Conservation (phyloP, 1,284 basidiomycete species). For the Cutaneotrichosporon daszewskae region DNA sequence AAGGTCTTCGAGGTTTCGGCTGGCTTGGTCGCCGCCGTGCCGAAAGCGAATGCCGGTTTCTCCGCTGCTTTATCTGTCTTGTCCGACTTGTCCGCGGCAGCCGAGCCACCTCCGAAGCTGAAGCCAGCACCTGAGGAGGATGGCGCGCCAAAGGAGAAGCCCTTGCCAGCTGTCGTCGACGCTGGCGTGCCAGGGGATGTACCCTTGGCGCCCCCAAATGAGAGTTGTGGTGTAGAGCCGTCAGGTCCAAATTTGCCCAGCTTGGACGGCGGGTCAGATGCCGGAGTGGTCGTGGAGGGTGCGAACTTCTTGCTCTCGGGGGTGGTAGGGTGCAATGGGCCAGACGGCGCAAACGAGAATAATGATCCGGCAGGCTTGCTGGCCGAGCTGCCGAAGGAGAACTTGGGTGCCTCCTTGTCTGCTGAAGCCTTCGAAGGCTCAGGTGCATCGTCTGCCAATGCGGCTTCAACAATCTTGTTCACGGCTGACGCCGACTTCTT, state of each 20-base stretch:
- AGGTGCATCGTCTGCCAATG: conserved; percentile 22
- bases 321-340: conserved; percentile 31
- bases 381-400: conserved; percentile 13
- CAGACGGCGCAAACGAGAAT: conserved; percentile 39
- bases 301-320: conserved; percentile 34
- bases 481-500: conserved; percentile 32
- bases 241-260: conserved; percentile 41
- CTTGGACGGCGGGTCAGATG: conserved; percentile 24
- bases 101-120: too few relatives aligned
- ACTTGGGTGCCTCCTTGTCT: conserved; percentile 7
- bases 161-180: conserved; percentile 1
- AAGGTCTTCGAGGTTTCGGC: conserved; percentile 7
- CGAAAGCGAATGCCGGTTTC: too few relatives aligned
- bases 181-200: neutral
- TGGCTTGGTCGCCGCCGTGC: too few relatives aligned
- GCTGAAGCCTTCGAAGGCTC: neutral
- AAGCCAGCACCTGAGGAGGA: neutral
- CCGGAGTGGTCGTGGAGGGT: conserved; percentile 18
- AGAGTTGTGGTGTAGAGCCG: conserved; percentile 30
- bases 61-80: too few relatives aligned
- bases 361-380: conserved; percentile 10
- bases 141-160: conserved; percentile 4
- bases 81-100: neutral
- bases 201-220: conserved; percentile 28
- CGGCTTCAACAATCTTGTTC: conserved; percentile 30